Percentiles rank a stretch among this genome's conserved stretches.
These are phyloP conservation scores for Omphalea diandra DNA, from an alignment of 441 rosid species.

Conservation along the genomic window DNA sequence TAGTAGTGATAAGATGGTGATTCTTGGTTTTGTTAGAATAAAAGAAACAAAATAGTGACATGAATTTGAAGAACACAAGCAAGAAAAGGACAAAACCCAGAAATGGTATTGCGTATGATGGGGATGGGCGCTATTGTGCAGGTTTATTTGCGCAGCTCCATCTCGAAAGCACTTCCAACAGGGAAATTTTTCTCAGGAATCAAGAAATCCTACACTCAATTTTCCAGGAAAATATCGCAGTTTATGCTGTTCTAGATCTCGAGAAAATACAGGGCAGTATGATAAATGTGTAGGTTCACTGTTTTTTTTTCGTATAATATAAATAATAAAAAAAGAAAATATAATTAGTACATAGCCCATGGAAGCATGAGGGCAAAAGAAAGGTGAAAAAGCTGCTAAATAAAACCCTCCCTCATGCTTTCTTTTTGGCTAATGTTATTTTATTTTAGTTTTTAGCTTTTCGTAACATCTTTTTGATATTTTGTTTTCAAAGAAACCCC, in stretches of 20 bases:
- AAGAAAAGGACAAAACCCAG: background rate
- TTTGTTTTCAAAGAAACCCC: no score
- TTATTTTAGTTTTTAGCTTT: no score
- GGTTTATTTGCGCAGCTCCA: background rate
- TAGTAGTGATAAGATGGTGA: no score
- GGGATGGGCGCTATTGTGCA: slow-evolving; percentile 6
- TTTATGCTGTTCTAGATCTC: slow-evolving; percentile 26
- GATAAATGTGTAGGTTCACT: slow-evolving; percentile 14
- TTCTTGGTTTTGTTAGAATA: slow-evolving; percentile 9
- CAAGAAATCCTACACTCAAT: slow-evolving; percentile 25
- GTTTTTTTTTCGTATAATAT: background rate
- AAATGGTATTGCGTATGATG: background rate
- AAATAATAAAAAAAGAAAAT: no score
- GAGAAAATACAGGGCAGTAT: background rate
- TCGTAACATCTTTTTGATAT: no score
- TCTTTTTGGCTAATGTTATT: no score
- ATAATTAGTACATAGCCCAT: no score
- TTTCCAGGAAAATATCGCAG: slow-evolving; percentile 17
- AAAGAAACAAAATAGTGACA: no score
- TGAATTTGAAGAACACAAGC: no score
- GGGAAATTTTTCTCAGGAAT: slow-evolving; percentile 20
- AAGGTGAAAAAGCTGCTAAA: no score
- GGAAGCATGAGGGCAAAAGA: no score
- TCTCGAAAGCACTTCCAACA: slow-evolving; percentile 24
- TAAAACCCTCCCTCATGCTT: no score